These are phyloP conservation scores for Scorias spongiosa DNA, from an alignment of 2,329 filamentous ascomycete species.

Conservation along the genomic window DNA sequence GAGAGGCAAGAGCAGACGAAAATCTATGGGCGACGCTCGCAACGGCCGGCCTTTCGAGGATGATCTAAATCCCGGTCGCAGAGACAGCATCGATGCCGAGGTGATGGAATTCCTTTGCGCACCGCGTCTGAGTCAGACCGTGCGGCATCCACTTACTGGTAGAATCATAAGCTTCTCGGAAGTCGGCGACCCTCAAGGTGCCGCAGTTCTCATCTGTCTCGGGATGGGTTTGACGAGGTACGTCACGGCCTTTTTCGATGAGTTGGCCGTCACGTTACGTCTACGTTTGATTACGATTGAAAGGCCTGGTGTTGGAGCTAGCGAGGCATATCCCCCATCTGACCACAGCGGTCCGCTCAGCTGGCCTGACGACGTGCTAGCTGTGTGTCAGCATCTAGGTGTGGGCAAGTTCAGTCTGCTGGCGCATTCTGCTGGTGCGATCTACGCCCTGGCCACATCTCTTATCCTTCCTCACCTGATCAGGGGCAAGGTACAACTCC, in stretches of 20 bases:
- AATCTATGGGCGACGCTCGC: conserved; percentile 20
- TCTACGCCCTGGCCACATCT: conserved; percentile 89
- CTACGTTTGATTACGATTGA: conserved; percentile 86
- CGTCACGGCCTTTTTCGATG: conserved; percentile 94
- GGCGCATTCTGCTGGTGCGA: conserved; percentile 92
- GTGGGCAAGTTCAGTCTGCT: conserved; percentile 94
- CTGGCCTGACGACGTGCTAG: conserved; percentile 89
- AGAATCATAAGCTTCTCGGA: conserved; percentile 90
- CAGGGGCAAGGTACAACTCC: conserved; percentile 78
- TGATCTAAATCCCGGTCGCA: conserved; percentile 32
- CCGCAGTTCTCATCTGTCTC: conserved; percentile 88
- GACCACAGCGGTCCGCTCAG: conserved; percentile 66
- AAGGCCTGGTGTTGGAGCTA: conserved; percentile 83
- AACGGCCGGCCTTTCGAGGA: conserved; percentile 25
- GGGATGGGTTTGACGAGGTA: conserved; percentile 96
- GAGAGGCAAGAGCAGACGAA: conserved; percentile 13
- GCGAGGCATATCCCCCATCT: conserved; percentile 67
- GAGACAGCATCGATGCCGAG: conserved; percentile 77
- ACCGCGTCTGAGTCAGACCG: conserved; percentile 72
- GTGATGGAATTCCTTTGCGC: conserved; percentile 75
- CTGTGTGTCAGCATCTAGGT: conserved; percentile 80
- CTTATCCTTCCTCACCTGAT: conserved; percentile 94
- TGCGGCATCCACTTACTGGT: conserved; percentile 71
- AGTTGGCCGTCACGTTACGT: conserved; percentile 76
- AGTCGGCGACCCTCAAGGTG: conserved; percentile 82